A percentile compares a stretch with the other conserved stretches of the same genome.
Conservation (phyloP, 2,329 filamentous ascomycete genomes). For the Aspergillus sp. region DNA sequence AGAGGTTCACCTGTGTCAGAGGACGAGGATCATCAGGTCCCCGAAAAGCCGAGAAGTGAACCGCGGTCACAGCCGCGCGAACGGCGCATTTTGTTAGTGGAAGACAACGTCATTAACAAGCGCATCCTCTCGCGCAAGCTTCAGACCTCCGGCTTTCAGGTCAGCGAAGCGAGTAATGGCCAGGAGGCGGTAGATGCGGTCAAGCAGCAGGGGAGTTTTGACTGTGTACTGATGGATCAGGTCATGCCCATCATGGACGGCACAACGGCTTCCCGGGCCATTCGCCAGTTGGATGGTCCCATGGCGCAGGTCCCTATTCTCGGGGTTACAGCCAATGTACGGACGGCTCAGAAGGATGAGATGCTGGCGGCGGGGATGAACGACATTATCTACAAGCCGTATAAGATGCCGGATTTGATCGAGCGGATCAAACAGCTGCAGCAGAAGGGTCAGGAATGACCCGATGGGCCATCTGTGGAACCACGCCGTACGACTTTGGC, state of each 20-base stretch:
- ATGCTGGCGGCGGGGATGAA: conserved; percentile 75
- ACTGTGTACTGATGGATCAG: conserved; percentile 75
- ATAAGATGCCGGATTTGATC: conserved; percentile 70
- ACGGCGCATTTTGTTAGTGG: conserved; percentile 41
- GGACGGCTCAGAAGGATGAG: conserved; percentile 70
- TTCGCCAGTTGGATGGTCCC: conserved; percentile 66
- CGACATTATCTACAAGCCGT: conserved; percentile 77
- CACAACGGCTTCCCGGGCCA: conserved; percentile 68
- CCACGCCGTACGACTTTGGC: too few relatives aligned
- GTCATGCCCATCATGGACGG: conserved; percentile 87
- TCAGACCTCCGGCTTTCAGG: conserved; percentile 36
- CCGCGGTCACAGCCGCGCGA: neutral
- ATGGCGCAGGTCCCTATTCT: conserved; percentile 33
- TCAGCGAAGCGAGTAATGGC: conserved; percentile 42
- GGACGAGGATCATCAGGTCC: neutral
- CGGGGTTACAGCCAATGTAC: conserved; percentile 68
- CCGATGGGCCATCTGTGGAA: neutral
- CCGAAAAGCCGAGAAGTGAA: too few relatives aligned
- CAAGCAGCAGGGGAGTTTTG: conserved; percentile 41
- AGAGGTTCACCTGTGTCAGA: too few relatives aligned
- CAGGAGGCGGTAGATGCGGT: conserved; percentile 48
- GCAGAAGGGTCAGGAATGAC: neutral
- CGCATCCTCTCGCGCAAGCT: conserved; percentile 42
- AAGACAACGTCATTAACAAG: conserved; percentile 49
- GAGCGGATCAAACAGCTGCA: conserved; percentile 65